These are phyloP conservation scores for Iberis pinnata DNA, from an alignment of 345 rosid genomes.

Conservation along the genomic window DNA sequence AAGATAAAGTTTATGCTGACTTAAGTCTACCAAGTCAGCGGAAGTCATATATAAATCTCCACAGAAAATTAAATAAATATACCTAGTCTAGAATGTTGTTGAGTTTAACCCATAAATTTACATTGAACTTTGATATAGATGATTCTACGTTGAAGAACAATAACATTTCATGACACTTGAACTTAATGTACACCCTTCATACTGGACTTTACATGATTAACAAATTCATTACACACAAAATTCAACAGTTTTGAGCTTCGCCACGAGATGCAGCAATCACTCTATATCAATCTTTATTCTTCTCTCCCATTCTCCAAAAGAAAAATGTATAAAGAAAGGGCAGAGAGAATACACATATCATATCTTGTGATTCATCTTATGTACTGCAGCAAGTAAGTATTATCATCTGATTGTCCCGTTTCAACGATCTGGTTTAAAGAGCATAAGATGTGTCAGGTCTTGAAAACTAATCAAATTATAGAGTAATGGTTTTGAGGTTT, in stretches of 20 bases:
- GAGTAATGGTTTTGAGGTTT: constrained; percentile 5
- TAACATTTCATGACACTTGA: too few relatives aligned
- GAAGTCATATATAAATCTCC: too few relatives aligned
- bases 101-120: too few relatives aligned
- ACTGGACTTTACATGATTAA: too few relatives aligned
- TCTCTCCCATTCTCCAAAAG: constrained; percentile 13
- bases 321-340: constrained; percentile 12
- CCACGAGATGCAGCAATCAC: constrained; percentile 2
- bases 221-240: not conserved
- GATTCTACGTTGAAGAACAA: too few relatives aligned
- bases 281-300: constrained; percentile 1
- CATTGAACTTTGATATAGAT: too few relatives aligned
- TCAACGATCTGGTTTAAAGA: constrained; percentile 64
- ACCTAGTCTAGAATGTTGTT: too few relatives aligned
- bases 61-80: too few relatives aligned
- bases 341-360: constrained; percentile 4
- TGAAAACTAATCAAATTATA: not conserved
- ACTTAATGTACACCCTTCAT: too few relatives aligned
- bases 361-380: constrained; percentile 22
- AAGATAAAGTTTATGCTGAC: too few relatives aligned
- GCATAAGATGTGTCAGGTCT: not conserved
- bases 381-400: constrained; percentile 55
- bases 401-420: constrained; percentile 48
- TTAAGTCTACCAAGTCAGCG: too few relatives aligned
- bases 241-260: not conserved